Conservation (phyloP, 2,329 filamentous ascomycete species). For the Neofusicoccum sp. region DNA sequence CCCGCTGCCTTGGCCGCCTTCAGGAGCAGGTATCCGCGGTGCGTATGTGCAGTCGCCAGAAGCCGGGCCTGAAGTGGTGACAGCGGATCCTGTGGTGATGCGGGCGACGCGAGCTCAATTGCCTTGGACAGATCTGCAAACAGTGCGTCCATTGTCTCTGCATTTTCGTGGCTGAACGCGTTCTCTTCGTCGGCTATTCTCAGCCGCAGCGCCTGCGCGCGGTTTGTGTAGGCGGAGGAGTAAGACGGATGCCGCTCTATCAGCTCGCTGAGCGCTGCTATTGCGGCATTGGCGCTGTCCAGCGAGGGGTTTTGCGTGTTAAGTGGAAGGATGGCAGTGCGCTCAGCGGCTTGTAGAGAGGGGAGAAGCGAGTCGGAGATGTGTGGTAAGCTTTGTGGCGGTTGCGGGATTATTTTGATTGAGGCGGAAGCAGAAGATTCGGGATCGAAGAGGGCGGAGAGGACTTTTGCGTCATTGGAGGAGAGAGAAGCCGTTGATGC, state of each 20-base stretch:
- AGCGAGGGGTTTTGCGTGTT: slow-evolving; percentile 22
- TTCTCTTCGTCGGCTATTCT: slow-evolving; percentile 57
- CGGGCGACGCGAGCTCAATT: slow-evolving; percentile 13
- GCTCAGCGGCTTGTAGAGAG: slow-evolving; percentile 40
- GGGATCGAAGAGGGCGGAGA: slow-evolving; percentile 41
- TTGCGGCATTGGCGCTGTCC: slow-evolving; percentile 22
- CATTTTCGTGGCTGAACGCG: slow-evolving; percentile 23
- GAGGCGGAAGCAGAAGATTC: slow-evolving; percentile 52
- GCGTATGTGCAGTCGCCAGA: slow-evolving; percentile 68
- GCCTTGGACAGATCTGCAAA: slow-evolving; percentile 54
- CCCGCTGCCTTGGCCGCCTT: slow-evolving; percentile 35
- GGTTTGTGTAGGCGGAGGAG: slow-evolving; percentile 72
- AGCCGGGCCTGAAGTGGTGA: slow-evolving; percentile 65
- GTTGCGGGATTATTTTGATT: slow-evolving; percentile 40
- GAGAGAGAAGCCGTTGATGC: slow-evolving; percentile 45
- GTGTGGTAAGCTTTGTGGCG: slow-evolving; percentile 40
- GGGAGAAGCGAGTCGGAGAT: slow-evolving; percentile 39
- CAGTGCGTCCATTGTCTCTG: slow-evolving; percentile 39
- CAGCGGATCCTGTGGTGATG: slow-evolving; percentile 34
- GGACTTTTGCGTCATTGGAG: slow-evolving; percentile 36
- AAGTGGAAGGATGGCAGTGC: slow-evolving; percentile 46
- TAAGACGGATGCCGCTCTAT: slow-evolving; percentile 62
- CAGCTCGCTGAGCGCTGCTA: slow-evolving; percentile 52
- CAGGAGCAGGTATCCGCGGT: slow-evolving; percentile 54
- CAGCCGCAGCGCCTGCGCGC: slow-evolving; percentile 65